A percentile compares a stretch with the other conserved stretches of the same genome.
Evolutionary conservation across 371 early-diverging fungal species (phyloP).

Genomic region (Mucor indicus): DNA sequence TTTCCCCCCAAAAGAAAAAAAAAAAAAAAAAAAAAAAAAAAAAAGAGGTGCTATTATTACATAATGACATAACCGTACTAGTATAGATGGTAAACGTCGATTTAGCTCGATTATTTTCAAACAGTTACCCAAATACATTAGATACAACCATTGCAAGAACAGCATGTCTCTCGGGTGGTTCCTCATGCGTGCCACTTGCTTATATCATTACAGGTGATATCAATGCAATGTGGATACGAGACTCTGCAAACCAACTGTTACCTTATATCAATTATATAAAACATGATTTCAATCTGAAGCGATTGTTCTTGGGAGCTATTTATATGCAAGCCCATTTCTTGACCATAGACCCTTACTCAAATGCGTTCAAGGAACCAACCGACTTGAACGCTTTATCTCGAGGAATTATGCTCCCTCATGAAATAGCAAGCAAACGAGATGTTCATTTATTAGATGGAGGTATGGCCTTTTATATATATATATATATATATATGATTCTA

Average conservation of each 20-base stretch:
- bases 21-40: no score
- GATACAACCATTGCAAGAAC: conserved; percentile 55
- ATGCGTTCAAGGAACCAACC: conserved; percentile 45
- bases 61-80: no score
- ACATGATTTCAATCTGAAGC: conserved; percentile 35
- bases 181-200: conserved; percentile 35
- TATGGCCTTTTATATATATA: neutral
- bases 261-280: conserved; percentile 51
- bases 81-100: conserved; percentile 42
- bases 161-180: conserved; percentile 15
- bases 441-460: conserved; percentile 9
- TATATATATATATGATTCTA: neutral
- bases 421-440: neutral
- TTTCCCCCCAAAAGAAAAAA: no score
- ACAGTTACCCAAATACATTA: conserved; percentile 56
- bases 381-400: conserved; percentile 3
- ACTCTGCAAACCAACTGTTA: conserved; percentile 63
- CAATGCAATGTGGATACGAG: conserved; percentile 68
- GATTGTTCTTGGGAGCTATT: conserved; percentile 48
- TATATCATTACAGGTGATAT: conserved; percentile 70
- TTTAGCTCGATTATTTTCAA: conserved; percentile 53
- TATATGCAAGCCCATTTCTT: conserved; percentile 57
- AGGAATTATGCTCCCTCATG: neutral
- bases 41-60: no score
- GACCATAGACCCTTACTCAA: conserved; percentile 46